phyloP scores from a whole-genome alignment of 106 monocot species.

The Narthecium ossifragum region DNA sequence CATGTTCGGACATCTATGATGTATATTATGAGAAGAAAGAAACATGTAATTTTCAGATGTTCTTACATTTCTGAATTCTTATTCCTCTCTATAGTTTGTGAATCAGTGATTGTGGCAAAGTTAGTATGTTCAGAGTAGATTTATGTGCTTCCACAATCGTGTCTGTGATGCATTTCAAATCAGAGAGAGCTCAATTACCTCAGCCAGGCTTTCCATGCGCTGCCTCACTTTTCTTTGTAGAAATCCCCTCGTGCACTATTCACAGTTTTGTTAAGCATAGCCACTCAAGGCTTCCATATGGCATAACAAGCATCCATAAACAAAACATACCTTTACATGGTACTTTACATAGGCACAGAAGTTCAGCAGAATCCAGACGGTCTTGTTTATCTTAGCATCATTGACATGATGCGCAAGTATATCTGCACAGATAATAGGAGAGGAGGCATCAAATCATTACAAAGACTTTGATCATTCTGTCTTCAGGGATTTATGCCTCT shows the following conservation, averaged over 20 bases:
- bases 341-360: conserved; percentile 60
- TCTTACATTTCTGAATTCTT: too few species aligned
- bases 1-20: too few species aligned
- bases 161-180: background rate
- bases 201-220: conserved; percentile 30
- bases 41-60: too few species aligned
- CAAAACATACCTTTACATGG: conserved; percentile 45
- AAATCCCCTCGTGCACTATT: conserved; percentile 50
- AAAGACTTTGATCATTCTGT: background rate
- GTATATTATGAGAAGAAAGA: too few species aligned
- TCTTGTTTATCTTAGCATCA: conserved; percentile 39
- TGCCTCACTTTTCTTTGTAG: conserved; percentile 61
- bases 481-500: background rate
- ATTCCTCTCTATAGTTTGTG: too few species aligned
- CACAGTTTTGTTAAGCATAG: background rate
- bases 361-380: conserved; percentile 57
- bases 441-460: background rate
- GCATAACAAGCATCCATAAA: background rate
- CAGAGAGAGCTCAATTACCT: conserved; percentile 19
- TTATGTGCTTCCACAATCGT: too few species aligned
- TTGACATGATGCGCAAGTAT: conserved; percentile 47
- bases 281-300: background rate
- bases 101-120: too few species aligned
- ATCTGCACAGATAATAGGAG: conserved; percentile 20
- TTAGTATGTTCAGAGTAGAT: too few species aligned